phyloP scores from a whole-genome alignment of 805 yeast species.

The Kockiozyma suomiensis region DNA sequence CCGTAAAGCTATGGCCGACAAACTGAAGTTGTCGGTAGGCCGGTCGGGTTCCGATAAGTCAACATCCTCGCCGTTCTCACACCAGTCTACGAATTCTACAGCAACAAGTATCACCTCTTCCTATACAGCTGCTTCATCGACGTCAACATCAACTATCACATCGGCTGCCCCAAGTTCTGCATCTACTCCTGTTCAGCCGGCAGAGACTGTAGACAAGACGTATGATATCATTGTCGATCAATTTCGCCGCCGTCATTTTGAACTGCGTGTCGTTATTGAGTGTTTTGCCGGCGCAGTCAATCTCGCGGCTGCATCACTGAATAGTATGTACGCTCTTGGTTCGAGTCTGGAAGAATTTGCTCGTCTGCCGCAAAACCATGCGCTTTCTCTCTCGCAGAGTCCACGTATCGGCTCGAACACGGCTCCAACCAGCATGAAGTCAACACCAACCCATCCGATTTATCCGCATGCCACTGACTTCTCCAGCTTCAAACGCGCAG shows the following conservation, averaged over 20 bases:
- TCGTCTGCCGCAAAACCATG: not conserved
- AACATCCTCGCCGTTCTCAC: not conserved
- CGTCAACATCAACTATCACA: not conserved
- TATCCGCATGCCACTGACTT: not conserved
- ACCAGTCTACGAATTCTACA: not conserved
- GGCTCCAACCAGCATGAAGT: not conserved
- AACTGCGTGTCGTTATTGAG: constrained; percentile 20
- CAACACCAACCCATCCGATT: not conserved
- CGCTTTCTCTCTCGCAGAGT: not conserved
- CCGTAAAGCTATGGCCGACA: constrained; percentile 16
- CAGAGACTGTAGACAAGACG: constrained; percentile 13
- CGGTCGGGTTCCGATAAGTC: constrained; percentile 10
- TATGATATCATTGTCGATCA: constrained; percentile 23
- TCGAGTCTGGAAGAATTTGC: constrained; percentile 14
- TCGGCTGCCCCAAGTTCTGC: not conserved
- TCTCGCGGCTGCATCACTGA: not conserved
- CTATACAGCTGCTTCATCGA: not conserved
- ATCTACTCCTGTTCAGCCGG: not conserved
- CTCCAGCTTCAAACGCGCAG: constrained; percentile 10
- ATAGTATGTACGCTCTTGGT: constrained; percentile 9
- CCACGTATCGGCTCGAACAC: not conserved
- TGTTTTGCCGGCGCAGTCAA: constrained; percentile 9
- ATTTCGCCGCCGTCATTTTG: constrained; percentile 24
- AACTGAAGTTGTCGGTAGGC: constrained; percentile 16
- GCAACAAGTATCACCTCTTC: not conserved